Conservation (phyloP, 306 rosid genomes). For the Echinosophora koreensis region DNA sequence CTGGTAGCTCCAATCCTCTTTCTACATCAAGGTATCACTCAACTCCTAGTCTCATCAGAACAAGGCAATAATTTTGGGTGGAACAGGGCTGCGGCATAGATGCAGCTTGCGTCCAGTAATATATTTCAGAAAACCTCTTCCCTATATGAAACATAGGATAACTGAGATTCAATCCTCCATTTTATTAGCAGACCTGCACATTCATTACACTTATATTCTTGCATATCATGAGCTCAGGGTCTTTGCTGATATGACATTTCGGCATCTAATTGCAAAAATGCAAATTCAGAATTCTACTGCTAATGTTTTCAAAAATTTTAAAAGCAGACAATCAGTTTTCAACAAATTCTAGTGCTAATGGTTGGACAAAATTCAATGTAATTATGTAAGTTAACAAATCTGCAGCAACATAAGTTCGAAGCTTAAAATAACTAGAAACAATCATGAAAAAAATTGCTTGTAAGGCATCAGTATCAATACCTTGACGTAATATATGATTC, state of each 20-base stretch:
- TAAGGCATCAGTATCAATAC: constrained; percentile 53
- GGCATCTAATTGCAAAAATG: not conserved
- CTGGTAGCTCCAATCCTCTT: not conserved
- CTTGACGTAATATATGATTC: constrained; percentile 45
- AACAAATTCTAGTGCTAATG: constrained; percentile 4
- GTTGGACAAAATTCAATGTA: constrained; percentile 20
- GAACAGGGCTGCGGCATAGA: constrained; percentile 9
- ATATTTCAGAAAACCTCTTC: not conserved
- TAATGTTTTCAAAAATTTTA: constrained; percentile 2
- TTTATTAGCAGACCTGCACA: not conserved
- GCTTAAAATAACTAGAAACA: constrained; percentile 3
- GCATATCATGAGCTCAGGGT: constrained; percentile 25
- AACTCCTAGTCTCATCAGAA: constrained; percentile 3
- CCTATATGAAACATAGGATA: not conserved
- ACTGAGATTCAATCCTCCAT: constrained; percentile 5
- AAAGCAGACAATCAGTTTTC: not conserved
- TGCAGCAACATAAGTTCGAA: constrained; percentile 21
- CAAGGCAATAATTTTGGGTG: not conserved
- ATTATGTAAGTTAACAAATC: constrained; percentile 21
- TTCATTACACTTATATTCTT: constrained; percentile 3
- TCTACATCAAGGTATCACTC: not conserved
- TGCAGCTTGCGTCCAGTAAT: constrained; percentile 30
- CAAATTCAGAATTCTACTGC: constrained; percentile 8
- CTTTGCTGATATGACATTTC: not conserved
- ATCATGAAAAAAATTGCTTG: constrained; percentile 38